phyloP scores from a whole-genome alignment of 495 filamentous ascomycete species.

The Echria macrotheca region DNA sequence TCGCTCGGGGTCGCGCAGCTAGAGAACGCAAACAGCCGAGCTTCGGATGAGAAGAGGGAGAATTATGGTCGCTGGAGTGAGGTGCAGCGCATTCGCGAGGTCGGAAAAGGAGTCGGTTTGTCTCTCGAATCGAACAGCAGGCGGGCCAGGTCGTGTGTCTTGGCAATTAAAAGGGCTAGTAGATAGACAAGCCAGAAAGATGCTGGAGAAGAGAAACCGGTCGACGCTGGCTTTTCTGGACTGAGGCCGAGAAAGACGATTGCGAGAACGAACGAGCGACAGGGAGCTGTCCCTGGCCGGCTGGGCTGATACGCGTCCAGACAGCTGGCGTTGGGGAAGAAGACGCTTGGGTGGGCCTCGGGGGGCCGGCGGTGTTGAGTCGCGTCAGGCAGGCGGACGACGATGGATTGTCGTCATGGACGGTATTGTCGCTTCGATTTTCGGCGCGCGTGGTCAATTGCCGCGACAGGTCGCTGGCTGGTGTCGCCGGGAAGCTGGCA shows the following conservation, averaged over 20 bases:
- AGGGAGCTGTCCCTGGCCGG: slow-evolving; percentile 19
- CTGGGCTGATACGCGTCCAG: slow-evolving; percentile 4
- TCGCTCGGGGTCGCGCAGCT: slow-evolving; percentile 2
- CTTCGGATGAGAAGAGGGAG: too few relatives aligned
- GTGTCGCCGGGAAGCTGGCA: background rate
- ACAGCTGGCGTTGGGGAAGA: too few relatives aligned
- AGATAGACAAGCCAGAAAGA: too few relatives aligned
- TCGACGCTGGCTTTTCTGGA: background rate
- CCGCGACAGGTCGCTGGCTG: slow-evolving; percentile 1
- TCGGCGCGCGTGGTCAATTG: slow-evolving; percentile 2
- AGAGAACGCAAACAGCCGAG: too few relatives aligned
- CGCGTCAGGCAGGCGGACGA: slow-evolving; percentile 1
- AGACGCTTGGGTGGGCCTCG: background rate
- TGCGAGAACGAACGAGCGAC: slow-evolving; percentile 20
- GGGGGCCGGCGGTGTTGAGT: slow-evolving; percentile 1
- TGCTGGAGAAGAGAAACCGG: slow-evolving; percentile 4
- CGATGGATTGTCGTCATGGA: slow-evolving; percentile 3
- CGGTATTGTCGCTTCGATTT: background rate
- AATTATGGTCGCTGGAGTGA: slow-evolving; percentile 9
- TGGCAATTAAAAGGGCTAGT: slow-evolving; percentile 11
- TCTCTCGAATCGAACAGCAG: slow-evolving; percentile 7
- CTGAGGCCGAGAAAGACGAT: slow-evolving; percentile 8
- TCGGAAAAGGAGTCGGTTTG: background rate
- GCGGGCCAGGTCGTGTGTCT: slow-evolving; percentile 1
- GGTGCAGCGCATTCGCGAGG: background rate